Conservation (phyloP, 495 filamentous ascomycete genomes). For the Clavariopsis aquatica region DNA sequence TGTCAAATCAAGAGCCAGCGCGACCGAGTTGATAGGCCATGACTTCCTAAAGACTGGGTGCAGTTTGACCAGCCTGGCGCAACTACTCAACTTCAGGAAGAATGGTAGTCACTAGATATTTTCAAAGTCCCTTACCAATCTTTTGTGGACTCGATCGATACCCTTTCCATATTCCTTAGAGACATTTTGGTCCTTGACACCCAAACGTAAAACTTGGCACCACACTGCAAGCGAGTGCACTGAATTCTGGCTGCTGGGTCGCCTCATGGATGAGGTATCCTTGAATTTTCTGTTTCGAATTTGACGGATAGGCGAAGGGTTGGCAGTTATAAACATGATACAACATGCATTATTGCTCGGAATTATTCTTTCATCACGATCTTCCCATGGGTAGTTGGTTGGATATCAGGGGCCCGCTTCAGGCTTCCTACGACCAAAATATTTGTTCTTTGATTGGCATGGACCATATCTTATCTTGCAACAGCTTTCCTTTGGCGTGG, state of each 20-base stretch:
- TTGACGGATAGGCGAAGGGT: not conserved
- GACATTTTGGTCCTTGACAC: not conserved
- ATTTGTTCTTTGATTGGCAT: not conserved
- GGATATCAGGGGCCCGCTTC: not conserved
- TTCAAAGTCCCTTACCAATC: not conserved
- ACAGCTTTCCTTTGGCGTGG: not conserved
- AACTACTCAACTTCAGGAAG: constrained; percentile 77
- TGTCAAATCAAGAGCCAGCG: constrained; percentile 89
- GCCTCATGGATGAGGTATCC: not conserved
- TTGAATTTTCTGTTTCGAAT: not conserved
- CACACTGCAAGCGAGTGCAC: not conserved
- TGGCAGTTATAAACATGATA: not conserved
- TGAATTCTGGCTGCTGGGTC: not conserved
- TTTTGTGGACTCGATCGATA: constrained; percentile 12
- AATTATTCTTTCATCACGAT: not conserved
- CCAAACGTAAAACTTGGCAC: not conserved
- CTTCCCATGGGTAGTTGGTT: not conserved
- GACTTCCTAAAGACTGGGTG: constrained; percentile 81
- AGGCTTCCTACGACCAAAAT: not conserved
- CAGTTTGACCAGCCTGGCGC: constrained; percentile 74
- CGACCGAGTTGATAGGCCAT: constrained; percentile 78
- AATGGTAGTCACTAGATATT: constrained; percentile 39
- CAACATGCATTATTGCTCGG: not conserved
- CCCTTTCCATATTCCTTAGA: constrained; percentile 9
- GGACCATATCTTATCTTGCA: not conserved